Evolutionary conservation across 1,284 basidiomycete genomes (phyloP).

Genomic region (Naganishia sp.): DNA sequence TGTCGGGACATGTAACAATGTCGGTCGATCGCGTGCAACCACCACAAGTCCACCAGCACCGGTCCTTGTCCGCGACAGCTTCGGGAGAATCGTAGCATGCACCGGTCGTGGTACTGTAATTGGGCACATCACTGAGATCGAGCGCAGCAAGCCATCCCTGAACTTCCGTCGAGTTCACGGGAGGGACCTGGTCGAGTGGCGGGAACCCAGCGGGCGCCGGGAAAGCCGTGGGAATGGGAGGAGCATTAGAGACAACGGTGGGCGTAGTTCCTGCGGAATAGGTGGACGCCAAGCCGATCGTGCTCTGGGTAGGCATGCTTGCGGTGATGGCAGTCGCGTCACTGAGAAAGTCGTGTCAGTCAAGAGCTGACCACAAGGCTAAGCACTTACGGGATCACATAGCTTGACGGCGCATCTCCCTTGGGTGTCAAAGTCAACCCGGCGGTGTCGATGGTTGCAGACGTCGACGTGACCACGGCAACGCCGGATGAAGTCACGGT

Average conservation of each 20-base stretch:
- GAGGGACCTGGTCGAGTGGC: slow-evolving; percentile 66
- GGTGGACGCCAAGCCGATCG: slow-evolving; percentile 57
- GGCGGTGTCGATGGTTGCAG: slow-evolving; percentile 29
- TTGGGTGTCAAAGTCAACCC: slow-evolving; percentile 42
- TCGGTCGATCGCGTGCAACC: slow-evolving; percentile 72
- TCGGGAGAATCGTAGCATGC: slow-evolving; percentile 63
- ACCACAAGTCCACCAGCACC: slow-evolving; percentile 87
- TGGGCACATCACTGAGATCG: slow-evolving; percentile 41
- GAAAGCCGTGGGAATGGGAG: slow-evolving; percentile 49
- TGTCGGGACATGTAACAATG: slow-evolving; percentile 73
- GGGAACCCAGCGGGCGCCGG: slow-evolving; percentile 61
- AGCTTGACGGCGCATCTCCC: slow-evolving; percentile 39
- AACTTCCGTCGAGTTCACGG: slow-evolving; percentile 65
- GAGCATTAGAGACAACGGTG: slow-evolving; percentile 51
- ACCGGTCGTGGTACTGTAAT: slow-evolving; percentile 44
- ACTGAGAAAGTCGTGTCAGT: slow-evolving; percentile 8
- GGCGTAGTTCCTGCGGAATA: slow-evolving; percentile 47
- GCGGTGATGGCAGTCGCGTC: slow-evolving; percentile 64
- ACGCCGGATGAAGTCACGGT: slow-evolving; percentile 21
- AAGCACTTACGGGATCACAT: slow-evolving; percentile 48
- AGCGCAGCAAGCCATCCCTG: slow-evolving; percentile 72
- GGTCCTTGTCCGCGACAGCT: slow-evolving; percentile 60
- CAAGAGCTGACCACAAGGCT: background rate
- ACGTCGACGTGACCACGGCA: slow-evolving; percentile 11
- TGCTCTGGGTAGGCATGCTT: slow-evolving; percentile 64